Percentiles rank a stretch among this genome's conserved stretches.
Conservation (phyloP, 108 stramenopile species). For the Cyclotella kingstonii region DNA sequence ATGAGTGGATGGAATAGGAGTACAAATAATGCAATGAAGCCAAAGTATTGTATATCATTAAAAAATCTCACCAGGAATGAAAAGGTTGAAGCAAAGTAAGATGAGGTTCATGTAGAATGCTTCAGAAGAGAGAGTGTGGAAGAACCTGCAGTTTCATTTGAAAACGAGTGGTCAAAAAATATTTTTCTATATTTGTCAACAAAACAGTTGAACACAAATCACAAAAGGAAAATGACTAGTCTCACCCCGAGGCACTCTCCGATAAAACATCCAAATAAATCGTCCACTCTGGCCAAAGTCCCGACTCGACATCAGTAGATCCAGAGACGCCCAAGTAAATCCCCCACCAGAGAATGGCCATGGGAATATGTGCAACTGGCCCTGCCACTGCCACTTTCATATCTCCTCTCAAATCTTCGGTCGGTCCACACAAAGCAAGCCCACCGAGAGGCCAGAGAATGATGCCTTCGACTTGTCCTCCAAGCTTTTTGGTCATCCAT, state of each 20-base stretch:
- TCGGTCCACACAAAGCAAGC: conserved; percentile 44
- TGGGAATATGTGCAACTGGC: conserved; percentile 47
- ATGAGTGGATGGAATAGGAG: background rate
- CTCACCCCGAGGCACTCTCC: conserved; percentile 28
- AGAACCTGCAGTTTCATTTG: conserved; percentile 38
- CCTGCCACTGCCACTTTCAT: conserved; percentile 46
- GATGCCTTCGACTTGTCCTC: conserved; percentile 46
- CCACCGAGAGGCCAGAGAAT: conserved; percentile 56
- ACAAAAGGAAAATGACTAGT: background rate
- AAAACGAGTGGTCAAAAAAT: no score
- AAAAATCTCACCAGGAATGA: conserved; percentile 27
- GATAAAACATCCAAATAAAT: conserved; percentile 21
- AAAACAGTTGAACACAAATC: no score
- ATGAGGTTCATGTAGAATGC: conserved; percentile 36
- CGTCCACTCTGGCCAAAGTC: conserved; percentile 8
- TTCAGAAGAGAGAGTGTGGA: conserved; percentile 25
- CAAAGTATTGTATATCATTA: background rate
- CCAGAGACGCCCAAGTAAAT: conserved; percentile 6
- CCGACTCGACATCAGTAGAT: background rate
- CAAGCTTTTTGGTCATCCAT: conserved; percentile 31
- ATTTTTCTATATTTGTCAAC: no score
- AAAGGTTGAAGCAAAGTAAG: conserved; percentile 33
- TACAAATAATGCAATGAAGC: background rate
- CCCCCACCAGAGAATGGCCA: conserved; percentile 44
- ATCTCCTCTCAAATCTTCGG: conserved; percentile 29